These are phyloP conservation scores for Nemophila menziesii DNA, from an alignment of 257 asterid genomes.

Conservation along the genomic window DNA sequence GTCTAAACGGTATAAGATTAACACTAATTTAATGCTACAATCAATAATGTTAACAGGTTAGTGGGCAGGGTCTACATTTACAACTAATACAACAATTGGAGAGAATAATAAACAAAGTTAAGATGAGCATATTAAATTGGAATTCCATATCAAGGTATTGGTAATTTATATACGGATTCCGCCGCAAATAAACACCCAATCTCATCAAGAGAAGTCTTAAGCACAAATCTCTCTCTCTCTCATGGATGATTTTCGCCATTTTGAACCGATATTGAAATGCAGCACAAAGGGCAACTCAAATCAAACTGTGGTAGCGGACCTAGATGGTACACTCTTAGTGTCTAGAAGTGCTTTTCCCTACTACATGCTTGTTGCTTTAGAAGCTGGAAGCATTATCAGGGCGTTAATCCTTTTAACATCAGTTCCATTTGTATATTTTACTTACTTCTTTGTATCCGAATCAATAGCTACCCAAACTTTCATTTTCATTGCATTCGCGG, in stretches of 20 bases:
- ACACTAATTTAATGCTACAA: no score
- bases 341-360: slow-evolving; percentile 64
- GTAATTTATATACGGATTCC: no score
- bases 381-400: slow-evolving; percentile 68
- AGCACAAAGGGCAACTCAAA: slow-evolving; percentile 32
- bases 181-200: no score
- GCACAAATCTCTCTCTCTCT: neutral
- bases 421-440: slow-evolving; percentile 43
- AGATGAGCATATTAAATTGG: no score
- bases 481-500: slow-evolving; percentile 50
- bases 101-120: no score
- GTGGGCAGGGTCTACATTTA: no score
- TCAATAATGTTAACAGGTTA: no score
- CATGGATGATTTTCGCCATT: slow-evolving; percentile 44
- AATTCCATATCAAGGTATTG: no score
- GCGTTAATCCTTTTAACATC: slow-evolving; percentile 43
- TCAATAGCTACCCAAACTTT: slow-evolving; percentile 35
- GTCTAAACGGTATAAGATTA: no score
- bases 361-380: slow-evolving; percentile 71
- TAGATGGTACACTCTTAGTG: slow-evolving; percentile 69
- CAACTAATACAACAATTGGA: no score
- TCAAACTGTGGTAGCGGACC: slow-evolving; percentile 66
- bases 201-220: no score
- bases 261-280: slow-evolving; percentile 50
- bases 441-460: slow-evolving; percentile 50